A percentile compares a stretch with the other conserved stretches of the same genome.
Conservation (phyloP, 495 filamentous ascomycete species). For the Hyaloscypha bicolor region DNA sequence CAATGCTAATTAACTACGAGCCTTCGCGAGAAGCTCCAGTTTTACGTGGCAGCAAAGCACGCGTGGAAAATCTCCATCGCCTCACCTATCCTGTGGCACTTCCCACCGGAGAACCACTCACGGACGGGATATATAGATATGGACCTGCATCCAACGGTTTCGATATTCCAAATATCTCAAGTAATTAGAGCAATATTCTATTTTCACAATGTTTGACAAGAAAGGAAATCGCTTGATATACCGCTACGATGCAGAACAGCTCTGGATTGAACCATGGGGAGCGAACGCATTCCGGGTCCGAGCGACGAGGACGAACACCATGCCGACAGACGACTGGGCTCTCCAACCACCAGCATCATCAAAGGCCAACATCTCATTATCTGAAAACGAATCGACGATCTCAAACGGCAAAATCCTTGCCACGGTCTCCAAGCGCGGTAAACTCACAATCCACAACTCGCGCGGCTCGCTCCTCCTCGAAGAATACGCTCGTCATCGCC, state of each 20-base stretch:
- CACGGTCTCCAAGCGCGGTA: conserved; percentile 47
- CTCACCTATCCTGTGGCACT: background rate
- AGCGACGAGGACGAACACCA: conserved; percentile 49
- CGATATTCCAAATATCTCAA: too few relatives aligned
- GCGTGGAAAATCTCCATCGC: background rate
- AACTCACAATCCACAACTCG: conserved; percentile 50
- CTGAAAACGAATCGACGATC: conserved; percentile 44
- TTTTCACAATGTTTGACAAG: conserved; percentile 43
- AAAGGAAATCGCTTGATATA: conserved; percentile 46
- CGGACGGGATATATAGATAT: too few relatives aligned
- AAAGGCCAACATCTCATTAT: conserved; percentile 33
- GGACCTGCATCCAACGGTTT: too few relatives aligned
- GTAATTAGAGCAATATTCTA: too few relatives aligned
- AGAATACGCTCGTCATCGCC: conserved; percentile 57
- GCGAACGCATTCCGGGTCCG: conserved; percentile 55
- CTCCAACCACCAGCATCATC: conserved; percentile 36
- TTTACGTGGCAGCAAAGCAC: conserved; percentile 1
- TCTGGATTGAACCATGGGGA: conserved; percentile 60
- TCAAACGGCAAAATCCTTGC: conserved; percentile 55
- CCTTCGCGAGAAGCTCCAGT: background rate
- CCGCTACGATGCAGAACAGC: conserved; percentile 52
- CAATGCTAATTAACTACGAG: background rate
- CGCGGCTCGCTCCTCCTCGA: conserved; percentile 50
- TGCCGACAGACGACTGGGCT: conserved; percentile 58
- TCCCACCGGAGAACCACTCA: background rate